Conservation (phyloP, 768 basidiomycete species). For the Udeniomyces megalosporus region DNA sequence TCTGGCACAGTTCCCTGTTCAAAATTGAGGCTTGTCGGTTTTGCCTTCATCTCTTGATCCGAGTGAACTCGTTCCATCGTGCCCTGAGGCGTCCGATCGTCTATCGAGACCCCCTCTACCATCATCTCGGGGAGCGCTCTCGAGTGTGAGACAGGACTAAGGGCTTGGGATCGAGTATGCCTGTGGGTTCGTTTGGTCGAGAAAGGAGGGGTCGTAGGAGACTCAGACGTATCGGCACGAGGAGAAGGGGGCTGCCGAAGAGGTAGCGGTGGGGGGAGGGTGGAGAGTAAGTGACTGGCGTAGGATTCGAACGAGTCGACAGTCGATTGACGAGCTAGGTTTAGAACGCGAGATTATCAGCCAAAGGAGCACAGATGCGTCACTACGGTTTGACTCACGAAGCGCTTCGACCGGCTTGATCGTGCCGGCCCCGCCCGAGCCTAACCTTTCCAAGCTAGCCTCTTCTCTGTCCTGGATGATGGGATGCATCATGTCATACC, state of each 20-base stretch:
- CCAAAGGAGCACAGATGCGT: not conserved
- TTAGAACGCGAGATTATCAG: not conserved
- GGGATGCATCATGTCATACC: conserved; percentile 73
- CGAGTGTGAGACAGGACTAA: conserved; percentile 8
- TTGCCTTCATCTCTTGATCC: no score
- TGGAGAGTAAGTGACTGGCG: conserved; percentile 25
- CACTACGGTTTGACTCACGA: not conserved
- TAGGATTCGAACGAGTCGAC: conserved; percentile 24
- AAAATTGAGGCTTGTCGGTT: no score
- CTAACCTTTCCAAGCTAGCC: conserved; percentile 23
- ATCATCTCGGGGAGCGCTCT: not conserved
- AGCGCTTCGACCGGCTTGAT: not conserved
- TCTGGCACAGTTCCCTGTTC: no score
- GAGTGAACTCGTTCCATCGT: no score
- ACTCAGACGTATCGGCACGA: not conserved
- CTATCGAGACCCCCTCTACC: not conserved
- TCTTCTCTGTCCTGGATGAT: conserved; percentile 34
- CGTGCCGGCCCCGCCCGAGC: not conserved
- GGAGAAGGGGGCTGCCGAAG: not conserved
- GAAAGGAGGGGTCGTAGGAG: not conserved
- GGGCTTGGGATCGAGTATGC: conserved; percentile 13
- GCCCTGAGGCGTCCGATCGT: no score
- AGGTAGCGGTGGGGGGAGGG: conserved; percentile 18
- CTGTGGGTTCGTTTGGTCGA: not conserved
- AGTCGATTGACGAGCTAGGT: conserved; percentile 6